These are phyloP conservation scores for Hymenochaete sp. DNA, from an alignment of 1,284 basidiomycete genomes.

Conservation along the genomic window DNA sequence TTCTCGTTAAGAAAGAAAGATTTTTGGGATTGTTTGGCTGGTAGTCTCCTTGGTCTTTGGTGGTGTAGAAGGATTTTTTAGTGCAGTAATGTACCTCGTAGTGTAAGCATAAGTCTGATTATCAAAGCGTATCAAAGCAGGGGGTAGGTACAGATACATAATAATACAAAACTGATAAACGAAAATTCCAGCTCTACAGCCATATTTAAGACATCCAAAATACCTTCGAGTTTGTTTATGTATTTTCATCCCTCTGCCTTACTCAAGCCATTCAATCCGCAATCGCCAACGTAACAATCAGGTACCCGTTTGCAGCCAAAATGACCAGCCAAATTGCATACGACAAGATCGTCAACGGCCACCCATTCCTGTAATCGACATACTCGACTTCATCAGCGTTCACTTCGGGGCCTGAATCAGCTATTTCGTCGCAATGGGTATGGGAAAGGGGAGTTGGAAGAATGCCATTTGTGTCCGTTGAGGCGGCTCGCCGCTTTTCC, in stretches of 20 bases:
- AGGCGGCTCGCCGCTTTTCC: background rate
- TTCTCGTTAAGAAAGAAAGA: background rate
- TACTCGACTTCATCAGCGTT: slow-evolving; percentile 23
- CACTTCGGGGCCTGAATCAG: too few relatives aligned
- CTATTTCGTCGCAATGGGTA: too few relatives aligned
- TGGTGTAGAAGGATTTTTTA: background rate
- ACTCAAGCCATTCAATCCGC: slow-evolving; percentile 13
- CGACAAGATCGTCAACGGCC: slow-evolving; percentile 46
- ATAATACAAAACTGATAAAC: too few relatives aligned
- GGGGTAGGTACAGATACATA: too few relatives aligned
- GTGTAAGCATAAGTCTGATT: too few relatives aligned
- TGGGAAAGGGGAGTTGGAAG: slow-evolving; percentile 4
- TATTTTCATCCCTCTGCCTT: too few relatives aligned
- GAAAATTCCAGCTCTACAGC: background rate
- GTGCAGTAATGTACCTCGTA: too few relatives aligned
- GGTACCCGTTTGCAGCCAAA: slow-evolving; percentile 65
- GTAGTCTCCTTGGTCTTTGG: background rate
- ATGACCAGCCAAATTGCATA: slow-evolving; percentile 57
- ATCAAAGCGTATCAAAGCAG: too few relatives aligned
- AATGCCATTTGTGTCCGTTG: too few relatives aligned
- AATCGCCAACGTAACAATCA: slow-evolving; percentile 44
- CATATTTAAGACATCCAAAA: background rate
- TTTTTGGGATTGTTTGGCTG: background rate
- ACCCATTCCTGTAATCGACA: slow-evolving; percentile 58
- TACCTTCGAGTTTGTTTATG: too few relatives aligned